These are phyloP conservation scores for Rhizopogon salebrosus DNA, from an alignment of 768 basidiomycete species.

Conservation along the genomic window DNA sequence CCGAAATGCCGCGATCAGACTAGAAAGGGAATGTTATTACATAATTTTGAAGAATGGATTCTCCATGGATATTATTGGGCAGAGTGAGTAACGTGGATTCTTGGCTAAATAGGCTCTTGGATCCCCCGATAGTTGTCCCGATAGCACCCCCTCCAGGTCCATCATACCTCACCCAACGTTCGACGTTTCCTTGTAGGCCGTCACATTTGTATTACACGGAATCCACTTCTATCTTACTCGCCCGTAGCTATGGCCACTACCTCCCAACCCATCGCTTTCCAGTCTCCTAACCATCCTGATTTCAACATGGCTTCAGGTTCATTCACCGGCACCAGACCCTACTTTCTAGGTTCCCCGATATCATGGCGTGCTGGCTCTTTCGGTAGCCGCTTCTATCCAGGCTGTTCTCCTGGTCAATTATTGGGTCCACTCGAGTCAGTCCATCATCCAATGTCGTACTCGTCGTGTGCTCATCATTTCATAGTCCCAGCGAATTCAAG, in stretches of 20 bases:
- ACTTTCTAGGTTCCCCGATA: constrained; percentile 68
- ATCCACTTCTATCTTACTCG: not conserved
- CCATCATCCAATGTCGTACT: not conserved
- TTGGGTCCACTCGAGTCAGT: constrained; percentile 65
- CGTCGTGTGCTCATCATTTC: not conserved
- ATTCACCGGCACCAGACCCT: constrained; percentile 49
- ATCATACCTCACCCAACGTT: too few species aligned
- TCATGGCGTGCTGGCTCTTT: constrained; percentile 69
- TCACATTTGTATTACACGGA: constrained; percentile 6
- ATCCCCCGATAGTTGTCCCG: constrained; percentile 6
- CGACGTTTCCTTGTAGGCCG: constrained; percentile 1
- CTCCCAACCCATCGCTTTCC: constrained; percentile 43
- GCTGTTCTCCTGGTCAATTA: constrained; percentile 58
- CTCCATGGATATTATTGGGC: constrained; percentile 10
- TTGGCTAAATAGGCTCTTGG: not conserved
- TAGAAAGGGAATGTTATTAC: constrained; percentile 16
- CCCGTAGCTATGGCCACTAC: constrained; percentile 28
- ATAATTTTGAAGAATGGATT: constrained; percentile 21
- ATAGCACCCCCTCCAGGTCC: not conserved
- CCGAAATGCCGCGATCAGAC: constrained; percentile 28
- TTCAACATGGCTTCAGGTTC: constrained; percentile 42
- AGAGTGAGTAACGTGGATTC: not conserved
- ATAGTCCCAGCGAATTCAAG: constrained; percentile 42
- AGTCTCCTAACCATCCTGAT: constrained; percentile 19
- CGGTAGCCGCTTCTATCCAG: constrained; percentile 57